Base-by-base conservation (phyloP, 352 stramenopile species). In the Thalassiosira livingstoniorum region DNA sequence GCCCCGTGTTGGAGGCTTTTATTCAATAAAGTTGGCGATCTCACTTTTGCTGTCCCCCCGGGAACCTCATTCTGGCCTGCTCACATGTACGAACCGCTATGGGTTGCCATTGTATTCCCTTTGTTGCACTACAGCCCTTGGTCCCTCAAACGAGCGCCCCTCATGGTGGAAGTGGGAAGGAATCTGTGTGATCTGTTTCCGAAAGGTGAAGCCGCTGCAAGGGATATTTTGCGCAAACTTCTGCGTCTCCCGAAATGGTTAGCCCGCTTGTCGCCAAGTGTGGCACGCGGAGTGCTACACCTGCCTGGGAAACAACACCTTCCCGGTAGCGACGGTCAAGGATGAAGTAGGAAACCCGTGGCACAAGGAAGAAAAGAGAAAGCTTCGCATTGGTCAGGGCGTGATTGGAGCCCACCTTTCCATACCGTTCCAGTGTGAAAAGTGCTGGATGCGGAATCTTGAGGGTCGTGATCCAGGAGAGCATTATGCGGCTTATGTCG, bases 141-240 rank as follows among this genome's bases (percentile, higher is more conserved):
- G 74, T 32, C 43, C 15, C 32, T 82, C 32, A 31, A 31, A 60
- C 0, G 61, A 62, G 45, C 32, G 1, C 32, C 47, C n/a, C 27
- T 71, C n/a, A 7, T 82, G 57, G 47, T 74, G 78, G 27, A 68
- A 42, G 53, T 18, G 57, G 57, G 25, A 43, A 43, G 57, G 29
- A 42, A 73, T 1, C 32, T 83, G 69, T 43, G 29, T 4, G 11
- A 21, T 37, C 21, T 89, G 83, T 53, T 39, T 3, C 13, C 34
- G 34, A 10, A 15, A 35, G 11, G 35, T 81, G 37, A 62, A 31
- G 13, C 29, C 39, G 45, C 58, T 70, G 37, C 15, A 63, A 10
- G 76, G 66, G 2, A 69, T 90, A 23, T 86, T 87, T 61, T 90
- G 83, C 51, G 75, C 63, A 65, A 90, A 87, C 71, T 90, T 74